These are phyloP conservation scores for Aspergillus quadricinctus DNA, from an alignment of 2,329 filamentous ascomycete genomes.

Conservation along the genomic window DNA sequence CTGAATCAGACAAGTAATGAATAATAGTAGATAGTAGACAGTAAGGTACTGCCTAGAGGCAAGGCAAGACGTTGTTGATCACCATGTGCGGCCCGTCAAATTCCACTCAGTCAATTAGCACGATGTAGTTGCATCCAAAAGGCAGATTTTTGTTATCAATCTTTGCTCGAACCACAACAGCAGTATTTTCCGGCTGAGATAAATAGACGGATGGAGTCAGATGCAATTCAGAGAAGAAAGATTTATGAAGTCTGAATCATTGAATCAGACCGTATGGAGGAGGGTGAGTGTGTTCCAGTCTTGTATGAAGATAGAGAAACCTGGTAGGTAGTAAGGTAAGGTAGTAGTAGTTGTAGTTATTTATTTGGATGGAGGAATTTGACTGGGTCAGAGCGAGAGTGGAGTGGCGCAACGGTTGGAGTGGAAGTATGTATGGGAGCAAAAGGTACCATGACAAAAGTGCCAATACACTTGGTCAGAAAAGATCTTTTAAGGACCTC, in stretches of 20 bases:
- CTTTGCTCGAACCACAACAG: background rate
- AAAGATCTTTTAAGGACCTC: background rate
- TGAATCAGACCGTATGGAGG: background rate
- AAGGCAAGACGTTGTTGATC: background rate
- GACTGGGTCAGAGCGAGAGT: constrained; percentile 2
- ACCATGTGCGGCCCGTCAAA: background rate
- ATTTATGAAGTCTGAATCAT: background rate
- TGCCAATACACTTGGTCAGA: background rate
- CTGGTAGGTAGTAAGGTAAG: no score
- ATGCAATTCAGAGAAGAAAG: constrained; percentile 1
- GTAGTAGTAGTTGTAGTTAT: background rate
- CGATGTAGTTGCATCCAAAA: background rate
- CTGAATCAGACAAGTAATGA: background rate
- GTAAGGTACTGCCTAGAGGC: background rate
- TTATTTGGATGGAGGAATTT: constrained; percentile 1
- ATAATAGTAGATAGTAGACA: background rate
- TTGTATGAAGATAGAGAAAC: no score
- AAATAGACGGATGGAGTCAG: constrained; percentile 8
- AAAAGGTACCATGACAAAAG: background rate
- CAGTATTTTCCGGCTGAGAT: constrained; percentile 1
- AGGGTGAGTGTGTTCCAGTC: background rate
- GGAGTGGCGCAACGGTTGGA: background rate
- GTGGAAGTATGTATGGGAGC: background rate
- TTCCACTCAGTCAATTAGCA: background rate
- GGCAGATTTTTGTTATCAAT: background rate